phyloP scores from a whole-genome alignment of 495 filamentous ascomycete species.

The Penicillium canariense region DNA sequence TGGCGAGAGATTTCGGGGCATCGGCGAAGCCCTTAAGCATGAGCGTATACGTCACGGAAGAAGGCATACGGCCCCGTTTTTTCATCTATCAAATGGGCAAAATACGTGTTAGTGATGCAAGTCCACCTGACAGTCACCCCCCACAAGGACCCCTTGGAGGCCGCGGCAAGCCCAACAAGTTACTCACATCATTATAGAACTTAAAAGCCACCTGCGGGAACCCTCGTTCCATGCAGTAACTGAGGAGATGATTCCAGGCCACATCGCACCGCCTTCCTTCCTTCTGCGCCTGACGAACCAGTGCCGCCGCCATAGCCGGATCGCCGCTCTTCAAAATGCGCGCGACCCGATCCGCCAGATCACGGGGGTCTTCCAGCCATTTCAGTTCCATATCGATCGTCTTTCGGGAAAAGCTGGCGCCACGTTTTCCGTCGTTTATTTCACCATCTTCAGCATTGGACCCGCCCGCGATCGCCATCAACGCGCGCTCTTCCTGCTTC shows the following conservation, averaged over 20 bases:
- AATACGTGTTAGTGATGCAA: slow-evolving; percentile 10
- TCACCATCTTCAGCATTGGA: not conserved
- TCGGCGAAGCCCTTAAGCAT: slow-evolving; percentile 74
- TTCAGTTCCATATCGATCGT: slow-evolving; percentile 53
- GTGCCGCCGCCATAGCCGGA: slow-evolving; percentile 57
- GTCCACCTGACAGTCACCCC: not conserved
- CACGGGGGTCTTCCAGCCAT: slow-evolving; percentile 63
- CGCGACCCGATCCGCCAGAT: slow-evolving; percentile 61
- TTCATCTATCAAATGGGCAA: slow-evolving; percentile 69
- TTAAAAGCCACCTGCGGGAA: slow-evolving; percentile 62
- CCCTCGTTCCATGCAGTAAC: slow-evolving; percentile 61
- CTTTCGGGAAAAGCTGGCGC: slow-evolving; percentile 15
- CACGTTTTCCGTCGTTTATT: not conserved
- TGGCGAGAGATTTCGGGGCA: slow-evolving; percentile 41
- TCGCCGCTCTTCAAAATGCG: slow-evolving; percentile 52
- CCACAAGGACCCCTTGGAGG: not conserved
- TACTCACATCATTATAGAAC: slow-evolving; percentile 78
- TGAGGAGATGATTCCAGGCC: slow-evolving; percentile 84
- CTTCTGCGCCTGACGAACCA: slow-evolving; percentile 65
- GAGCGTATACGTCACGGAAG: slow-evolving; percentile 74
- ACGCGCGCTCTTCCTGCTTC: slow-evolving; percentile 2
- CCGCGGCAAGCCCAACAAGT: not conserved
- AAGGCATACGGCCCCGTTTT: slow-evolving; percentile 74
- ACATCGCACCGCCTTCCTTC: slow-evolving; percentile 59
- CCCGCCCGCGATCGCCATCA: slow-evolving; percentile 21